Evolutionary conservation across 108 stramenopile species (phyloP).

Genomic region (Skeletonema marinoi): DNA sequence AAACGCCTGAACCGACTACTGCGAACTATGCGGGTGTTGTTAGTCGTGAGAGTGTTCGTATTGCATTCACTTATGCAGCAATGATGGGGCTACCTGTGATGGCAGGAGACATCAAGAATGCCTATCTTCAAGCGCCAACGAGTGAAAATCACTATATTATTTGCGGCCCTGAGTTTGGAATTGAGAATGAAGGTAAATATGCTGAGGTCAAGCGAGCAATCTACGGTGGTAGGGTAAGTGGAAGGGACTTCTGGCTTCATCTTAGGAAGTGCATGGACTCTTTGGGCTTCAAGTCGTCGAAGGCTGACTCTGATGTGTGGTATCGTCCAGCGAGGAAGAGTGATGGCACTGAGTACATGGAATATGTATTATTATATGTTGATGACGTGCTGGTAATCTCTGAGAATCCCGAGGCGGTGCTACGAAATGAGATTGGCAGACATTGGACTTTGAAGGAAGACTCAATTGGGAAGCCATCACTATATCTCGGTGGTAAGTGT

Average conservation of each 20-base stretch:
- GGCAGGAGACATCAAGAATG: conserved; percentile 33
- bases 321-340: conserved; percentile 9
- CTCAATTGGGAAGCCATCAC: conserved; percentile 42
- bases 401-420: neutral
- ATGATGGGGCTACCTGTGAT: conserved; percentile 7
- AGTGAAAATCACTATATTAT: conserved; percentile 21
- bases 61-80: conserved; percentile 12
- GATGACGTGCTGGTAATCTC: conserved; percentile 37
- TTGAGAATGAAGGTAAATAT: conserved; percentile 35
- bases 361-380: conserved; percentile 44
- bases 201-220: conserved; percentile 53
- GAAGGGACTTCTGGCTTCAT: neutral
- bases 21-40: conserved; percentile 52
- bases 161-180: no score
- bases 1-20: neutral
- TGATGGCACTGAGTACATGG: conserved; percentile 33
- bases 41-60: conserved; percentile 9
- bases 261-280: conserved; percentile 22
- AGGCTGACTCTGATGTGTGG: conserved; percentile 47
- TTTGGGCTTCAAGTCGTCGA: conserved; percentile 48
- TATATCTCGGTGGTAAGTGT: conserved; percentile 53
- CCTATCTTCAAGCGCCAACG: conserved; percentile 32
- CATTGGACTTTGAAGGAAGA: conserved; percentile 44
- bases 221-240: conserved; percentile 35
- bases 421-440: conserved; percentile 39